Evolutionary conservation across 768 basidiomycete genomes (phyloP).

Genomic region (Leucogyrophana mollusca): DNA sequence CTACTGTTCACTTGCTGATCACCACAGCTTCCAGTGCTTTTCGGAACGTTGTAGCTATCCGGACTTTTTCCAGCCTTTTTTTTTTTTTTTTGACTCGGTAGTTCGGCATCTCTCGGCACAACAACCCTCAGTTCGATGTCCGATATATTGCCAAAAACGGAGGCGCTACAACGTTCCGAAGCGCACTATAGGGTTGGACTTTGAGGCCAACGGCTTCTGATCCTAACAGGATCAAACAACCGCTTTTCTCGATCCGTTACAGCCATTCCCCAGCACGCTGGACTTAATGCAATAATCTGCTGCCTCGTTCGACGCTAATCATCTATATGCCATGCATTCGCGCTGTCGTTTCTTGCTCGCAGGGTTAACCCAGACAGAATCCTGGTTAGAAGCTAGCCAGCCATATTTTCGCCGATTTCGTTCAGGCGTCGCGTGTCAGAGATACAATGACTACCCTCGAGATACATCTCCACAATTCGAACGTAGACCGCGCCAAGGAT

Average conservation of each 20-base stretch:
- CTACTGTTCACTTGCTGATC: too few species aligned
- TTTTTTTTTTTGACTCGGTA: too few species aligned
- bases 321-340: slow-evolving; percentile 19
- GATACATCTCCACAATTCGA: neutral
- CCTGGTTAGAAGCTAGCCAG: slow-evolving; percentile 18
- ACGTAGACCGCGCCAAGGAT: neutral
- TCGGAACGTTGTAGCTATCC: too few species aligned
- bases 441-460: neutral
- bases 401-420: slow-evolving; percentile 16
- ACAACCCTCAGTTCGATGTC: too few species aligned
- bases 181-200: too few species aligned
- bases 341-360: slow-evolving; percentile 16
- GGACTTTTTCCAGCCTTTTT: too few species aligned
- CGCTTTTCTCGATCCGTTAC: neutral
- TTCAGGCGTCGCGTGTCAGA: slow-evolving; percentile 1
- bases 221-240: neutral
- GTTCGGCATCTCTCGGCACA: too few species aligned
- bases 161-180: too few species aligned
- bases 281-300: neutral
- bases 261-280: neutral
- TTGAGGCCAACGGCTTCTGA: neutral
- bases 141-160: too few species aligned
- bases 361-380: slow-evolving; percentile 10
- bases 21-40: too few species aligned
- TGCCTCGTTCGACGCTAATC: neutral